These are phyloP conservation scores for Elaeis guineensis DNA, from an alignment of 176 grass and related monocot species.

Conservation along the genomic window DNA sequence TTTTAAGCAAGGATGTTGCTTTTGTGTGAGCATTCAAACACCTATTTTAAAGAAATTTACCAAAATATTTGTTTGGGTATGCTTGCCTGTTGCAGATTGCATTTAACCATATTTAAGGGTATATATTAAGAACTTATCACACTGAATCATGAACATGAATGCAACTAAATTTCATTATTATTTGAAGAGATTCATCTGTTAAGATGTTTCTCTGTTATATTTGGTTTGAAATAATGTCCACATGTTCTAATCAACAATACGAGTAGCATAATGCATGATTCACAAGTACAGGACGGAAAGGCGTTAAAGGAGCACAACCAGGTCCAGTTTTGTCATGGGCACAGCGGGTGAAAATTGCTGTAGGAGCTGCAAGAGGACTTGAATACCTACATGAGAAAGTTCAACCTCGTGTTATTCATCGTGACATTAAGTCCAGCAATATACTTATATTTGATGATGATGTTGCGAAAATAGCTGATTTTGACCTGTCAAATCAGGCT, in stretches of 20 bases:
- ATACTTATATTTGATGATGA: constrained; percentile 38
- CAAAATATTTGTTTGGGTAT: no score
- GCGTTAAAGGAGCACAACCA: constrained; percentile 66
- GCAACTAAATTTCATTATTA: no score
- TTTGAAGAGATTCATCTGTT: background rate
- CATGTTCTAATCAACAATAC: no score
- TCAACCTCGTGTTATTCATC: constrained; percentile 37
- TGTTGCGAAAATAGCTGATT: constrained; percentile 51
- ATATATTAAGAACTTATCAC: no score
- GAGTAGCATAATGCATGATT: no score
- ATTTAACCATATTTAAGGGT: no score
- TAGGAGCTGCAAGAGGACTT: constrained; percentile 47
- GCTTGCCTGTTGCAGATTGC: no score
- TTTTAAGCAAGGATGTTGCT: no score
- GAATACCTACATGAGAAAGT: constrained; percentile 82
- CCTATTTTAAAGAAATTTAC: no score
- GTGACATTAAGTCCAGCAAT: constrained; percentile 16
- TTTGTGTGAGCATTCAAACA: no score
- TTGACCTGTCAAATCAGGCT: constrained; percentile 65
- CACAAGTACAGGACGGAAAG: constrained; percentile 51
- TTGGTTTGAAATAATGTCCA: no score
- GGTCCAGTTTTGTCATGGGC: constrained; percentile 57
- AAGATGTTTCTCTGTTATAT: background rate
- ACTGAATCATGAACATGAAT: no score
- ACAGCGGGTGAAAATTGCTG: constrained; percentile 52